Evolutionary conservation across 768 basidiomycete species (phyloP).

Genomic region (Auriscalpium vulgare): DNA sequence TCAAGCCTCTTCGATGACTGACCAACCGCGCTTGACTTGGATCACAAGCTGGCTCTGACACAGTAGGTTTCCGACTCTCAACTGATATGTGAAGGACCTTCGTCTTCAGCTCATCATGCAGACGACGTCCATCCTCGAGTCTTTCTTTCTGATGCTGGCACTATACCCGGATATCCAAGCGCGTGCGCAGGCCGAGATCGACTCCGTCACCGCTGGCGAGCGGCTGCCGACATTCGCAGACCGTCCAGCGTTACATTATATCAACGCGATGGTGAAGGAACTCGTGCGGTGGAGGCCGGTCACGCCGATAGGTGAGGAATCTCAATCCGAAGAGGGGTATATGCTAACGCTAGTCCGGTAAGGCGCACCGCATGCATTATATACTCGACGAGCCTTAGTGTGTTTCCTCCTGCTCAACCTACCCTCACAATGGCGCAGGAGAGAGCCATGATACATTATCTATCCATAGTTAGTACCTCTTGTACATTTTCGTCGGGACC

Average conservation of each 20-base stretch:
- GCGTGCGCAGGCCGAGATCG: neutral
- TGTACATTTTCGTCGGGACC: no score
- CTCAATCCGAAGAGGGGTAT: neutral
- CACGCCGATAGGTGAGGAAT: neutral
- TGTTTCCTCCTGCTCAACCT: no score
- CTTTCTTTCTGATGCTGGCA: neutral
- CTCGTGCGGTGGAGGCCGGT: neutral
- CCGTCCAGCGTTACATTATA: neutral
- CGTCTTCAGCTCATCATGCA: neutral
- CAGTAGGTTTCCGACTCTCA: neutral
- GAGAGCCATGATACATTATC: no score
- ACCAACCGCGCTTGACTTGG: neutral
- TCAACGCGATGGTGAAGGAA: neutral
- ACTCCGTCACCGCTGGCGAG: neutral
- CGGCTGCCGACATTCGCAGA: neutral
- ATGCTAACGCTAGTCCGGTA: neutral
- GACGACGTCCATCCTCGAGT: neutral
- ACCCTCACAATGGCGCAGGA: no score
- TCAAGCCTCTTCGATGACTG: no score
- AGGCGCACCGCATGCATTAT: neutral
- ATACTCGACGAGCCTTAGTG: no score
- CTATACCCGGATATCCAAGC: neutral
- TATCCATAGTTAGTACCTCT: no score
- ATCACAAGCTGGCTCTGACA: neutral
- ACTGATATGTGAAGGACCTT: neutral